Evolutionary conservation across 1,284 basidiomycete genomes (phyloP), one percentile per base, ranked within the genome.

Genomic region (Stereum hirsutum): DNA sequence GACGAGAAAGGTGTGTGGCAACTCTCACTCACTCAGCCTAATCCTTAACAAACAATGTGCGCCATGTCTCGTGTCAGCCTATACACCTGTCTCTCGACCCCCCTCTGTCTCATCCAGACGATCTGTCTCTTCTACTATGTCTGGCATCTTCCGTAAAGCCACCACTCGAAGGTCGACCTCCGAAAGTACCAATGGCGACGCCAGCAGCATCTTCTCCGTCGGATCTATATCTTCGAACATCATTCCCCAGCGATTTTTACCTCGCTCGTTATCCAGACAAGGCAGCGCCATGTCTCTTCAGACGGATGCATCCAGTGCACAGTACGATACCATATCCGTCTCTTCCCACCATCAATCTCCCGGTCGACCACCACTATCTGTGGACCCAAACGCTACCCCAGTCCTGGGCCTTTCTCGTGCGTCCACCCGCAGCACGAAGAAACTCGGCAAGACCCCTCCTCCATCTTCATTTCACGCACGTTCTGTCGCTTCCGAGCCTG

Each of bases 91-190:
- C 31, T 60, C 62, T 12, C 70, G 75, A 28, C 61, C 81, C 4
- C 68, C 76, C 15, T 85, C 83, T 7, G 57, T 82, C 19, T 66
- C 65, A 42, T 83, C 81, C 30, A 78, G 71, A 53, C 60, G 62
- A 35, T 85, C 83, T 0, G 65, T 77, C 20, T 65, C 72, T 14
- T 81, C 81, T 28, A 69, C 70, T 1, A 63, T 86, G 35, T 69
- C 78, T 28, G 74, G 70, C 42, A 58, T 86, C 26, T 68, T 87
- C 46, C 73, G 72, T 23, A 72, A 78, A 30, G 71, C 71, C 14
- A 70, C 70, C 10, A 64, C 70, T 35, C 69, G 73, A 50, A 69
- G 71, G 28, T 62, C 69, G 24, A 60, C 63, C 5, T 64, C 70
- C 11, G 53, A 57, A 11, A 66, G 73, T 3, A 38, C 48, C 3